Evolutionary conservation across 805 yeast species (phyloP), one percentile per base, ranked within the genome.

Genomic region (Yarrowia hollandica): DNA sequence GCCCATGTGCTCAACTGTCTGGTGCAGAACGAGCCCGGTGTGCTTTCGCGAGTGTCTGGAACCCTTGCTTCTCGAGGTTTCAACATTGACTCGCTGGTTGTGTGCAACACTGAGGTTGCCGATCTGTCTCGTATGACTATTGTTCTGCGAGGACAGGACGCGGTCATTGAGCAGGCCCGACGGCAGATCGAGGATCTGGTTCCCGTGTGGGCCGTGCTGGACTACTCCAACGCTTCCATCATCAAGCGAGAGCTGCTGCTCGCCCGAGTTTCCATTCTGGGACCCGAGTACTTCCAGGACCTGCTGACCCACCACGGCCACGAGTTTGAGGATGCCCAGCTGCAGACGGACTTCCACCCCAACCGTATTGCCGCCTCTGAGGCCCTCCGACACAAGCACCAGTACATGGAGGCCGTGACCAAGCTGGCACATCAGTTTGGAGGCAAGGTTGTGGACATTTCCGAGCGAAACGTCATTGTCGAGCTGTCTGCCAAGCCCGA

Each of bases 1-100:
- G 88, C 88, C 68, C 99, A 94, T 68, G 95, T 94, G 42, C 79
- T 94, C 71, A 94, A 92, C 80, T 94, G 99, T 77, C 80, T 94
- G 70, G 99, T 94, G 15, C 98, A 94, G 75, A 92, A 94, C 74
- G 99, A 94, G 75, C 98, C 99, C 7, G 99, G 99, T 79, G 99
- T 94, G 44, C 78, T 94, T 67, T 86, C 96, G 31, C 82, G 92
- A 59, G 88, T 94, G 39, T 87, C 97, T 6, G 97, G 97, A 59
- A 90, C 96, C 58, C 80, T 94, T 65, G 99, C 99, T 34, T 98
- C 97, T 35, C 82, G 99, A 73, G 99, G 99, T 15, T 94, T 94
- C 83, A 94, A 94, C 77, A 94, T 94, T 69, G 99, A 94, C 73
- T 92, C 98, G 10, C 80, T 94, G 64, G 97, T 94, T 61, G 99